These are phyloP conservation scores for Carex cristatella DNA, from an alignment of 176 grass and related monocot species.

Conservation along the genomic window DNA sequence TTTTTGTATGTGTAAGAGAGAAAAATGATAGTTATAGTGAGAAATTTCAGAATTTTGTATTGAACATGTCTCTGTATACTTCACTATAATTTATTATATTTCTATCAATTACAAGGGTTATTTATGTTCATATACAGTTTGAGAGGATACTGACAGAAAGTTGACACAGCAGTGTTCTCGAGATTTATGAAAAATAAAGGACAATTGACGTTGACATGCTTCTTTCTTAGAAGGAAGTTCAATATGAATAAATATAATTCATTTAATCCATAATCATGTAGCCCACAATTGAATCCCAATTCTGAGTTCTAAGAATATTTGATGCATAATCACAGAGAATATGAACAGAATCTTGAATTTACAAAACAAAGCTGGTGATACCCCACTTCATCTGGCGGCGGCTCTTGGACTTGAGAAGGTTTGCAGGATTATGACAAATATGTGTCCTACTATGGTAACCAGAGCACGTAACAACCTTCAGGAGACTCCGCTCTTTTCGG, in stretches of 20 bases:
- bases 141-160: not conserved
- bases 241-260: not conserved
- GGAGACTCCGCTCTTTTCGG: not conserved
- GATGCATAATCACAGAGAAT: not conserved
- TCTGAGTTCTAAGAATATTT: not conserved
- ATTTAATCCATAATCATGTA: not conserved
- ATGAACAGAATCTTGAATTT: not conserved
- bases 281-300: no score
- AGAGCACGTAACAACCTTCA: not conserved
- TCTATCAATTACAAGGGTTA: no score
- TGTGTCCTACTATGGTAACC: not conserved
- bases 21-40: no score
- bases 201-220: not conserved
- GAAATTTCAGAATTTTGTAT: no score
- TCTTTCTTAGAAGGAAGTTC: not conserved
- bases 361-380: not conserved
- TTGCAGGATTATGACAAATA: not conserved
- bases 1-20: no score
- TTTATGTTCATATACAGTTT: not conserved
- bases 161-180: not conserved
- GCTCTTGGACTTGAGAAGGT: not conserved
- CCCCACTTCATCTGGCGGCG: not conserved
- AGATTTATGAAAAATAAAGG: not conserved
- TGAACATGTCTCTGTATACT: no score
- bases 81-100: no score